A percentile compares a stretch with the other conserved stretches of the same genome.
Conservation (phyloP, 2,329 filamentous ascomycete species). For the Neoscytalidium dimidiatum region DNA sequence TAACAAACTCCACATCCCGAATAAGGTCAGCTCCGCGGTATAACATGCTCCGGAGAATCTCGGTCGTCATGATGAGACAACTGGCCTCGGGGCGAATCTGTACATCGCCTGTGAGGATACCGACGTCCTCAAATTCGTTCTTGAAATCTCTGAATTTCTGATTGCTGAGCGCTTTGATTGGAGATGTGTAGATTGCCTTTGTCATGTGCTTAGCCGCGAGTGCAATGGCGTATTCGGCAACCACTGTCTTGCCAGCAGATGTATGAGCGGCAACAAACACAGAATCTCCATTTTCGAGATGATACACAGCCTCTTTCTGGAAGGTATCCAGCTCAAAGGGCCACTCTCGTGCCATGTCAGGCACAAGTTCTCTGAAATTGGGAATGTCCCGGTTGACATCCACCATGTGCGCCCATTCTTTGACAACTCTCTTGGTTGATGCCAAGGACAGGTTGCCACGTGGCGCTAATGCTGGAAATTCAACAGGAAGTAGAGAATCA, state of each 20-base stretch:
- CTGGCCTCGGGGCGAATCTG: constrained; percentile 97
- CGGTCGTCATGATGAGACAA: constrained; percentile 98
- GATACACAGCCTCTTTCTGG: constrained; percentile 97
- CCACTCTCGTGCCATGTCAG: constrained; percentile 94
- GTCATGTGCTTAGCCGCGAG: constrained; percentile 98
- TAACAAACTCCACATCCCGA: constrained; percentile 96
- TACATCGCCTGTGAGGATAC: constrained; percentile 94
- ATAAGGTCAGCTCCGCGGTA: constrained; percentile 95
- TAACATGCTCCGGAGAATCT: constrained; percentile 97
- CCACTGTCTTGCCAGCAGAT: constrained; percentile 96
- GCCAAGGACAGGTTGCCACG: constrained; percentile 74
- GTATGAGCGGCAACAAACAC: constrained; percentile 98
- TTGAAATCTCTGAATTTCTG: constrained; percentile 98
- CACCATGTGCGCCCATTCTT: constrained; percentile 98
- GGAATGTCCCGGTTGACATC: constrained; percentile 89
- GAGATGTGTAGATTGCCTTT: constrained; percentile 97
- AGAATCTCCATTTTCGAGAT: constrained; percentile 93
- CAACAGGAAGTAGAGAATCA: constrained; percentile 83
- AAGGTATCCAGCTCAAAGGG: constrained; percentile 97
- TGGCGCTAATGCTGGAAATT: constrained; percentile 89
- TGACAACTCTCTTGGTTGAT: constrained; percentile 71
- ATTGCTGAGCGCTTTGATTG: constrained; percentile 97
- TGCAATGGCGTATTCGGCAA: constrained; percentile 96
- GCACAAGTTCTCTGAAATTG: constrained; percentile 92
- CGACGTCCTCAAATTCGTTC: constrained; percentile 88